phyloP scores from a whole-genome alignment of 176 grass and related monocot species.

The Alloteropsis semialata region DNA sequence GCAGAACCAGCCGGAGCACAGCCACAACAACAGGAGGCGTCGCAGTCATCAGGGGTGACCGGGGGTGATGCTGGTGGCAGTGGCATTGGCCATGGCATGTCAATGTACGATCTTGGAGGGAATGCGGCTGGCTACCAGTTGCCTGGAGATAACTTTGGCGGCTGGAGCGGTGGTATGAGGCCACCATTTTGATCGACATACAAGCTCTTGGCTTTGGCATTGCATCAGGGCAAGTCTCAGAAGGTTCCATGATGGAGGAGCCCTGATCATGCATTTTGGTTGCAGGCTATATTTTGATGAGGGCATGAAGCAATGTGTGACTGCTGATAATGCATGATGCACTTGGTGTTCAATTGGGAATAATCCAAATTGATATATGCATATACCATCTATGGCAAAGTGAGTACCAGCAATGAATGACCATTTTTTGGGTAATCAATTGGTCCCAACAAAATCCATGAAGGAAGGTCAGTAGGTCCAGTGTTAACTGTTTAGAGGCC shows the following conservation, averaged over 20 bases:
- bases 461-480: constrained; percentile 21
- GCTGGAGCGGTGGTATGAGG: too few species aligned
- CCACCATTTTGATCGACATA: constrained; percentile 19
- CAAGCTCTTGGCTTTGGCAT: neutral
- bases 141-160: constrained; percentile 44
- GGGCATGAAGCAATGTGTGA: neutral
- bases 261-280: constrained; percentile 1
- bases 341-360: neutral
- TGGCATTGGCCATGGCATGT: constrained; percentile 29
- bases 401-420: neutral
- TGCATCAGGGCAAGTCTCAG: neutral
- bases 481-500: constrained; percentile 10
- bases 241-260: neutral
- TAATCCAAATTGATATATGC: neutral
- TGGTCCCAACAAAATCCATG: constrained; percentile 2
- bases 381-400: neutral
- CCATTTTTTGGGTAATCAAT: neutral
- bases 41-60: constrained; percentile 69
- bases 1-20: neutral
- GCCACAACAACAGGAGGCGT: constrained; percentile 45
- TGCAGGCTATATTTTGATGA: neutral
- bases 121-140: constrained; percentile 49
- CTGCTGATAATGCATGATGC: neutral
- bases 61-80: constrained; percentile 36
- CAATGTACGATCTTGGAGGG: constrained; percentile 60